Percentiles rank a stretch among this genome's conserved stretches.
Conservation (phyloP, 2,329 filamentous ascomycete species). For the Botrytis aclada region DNA sequence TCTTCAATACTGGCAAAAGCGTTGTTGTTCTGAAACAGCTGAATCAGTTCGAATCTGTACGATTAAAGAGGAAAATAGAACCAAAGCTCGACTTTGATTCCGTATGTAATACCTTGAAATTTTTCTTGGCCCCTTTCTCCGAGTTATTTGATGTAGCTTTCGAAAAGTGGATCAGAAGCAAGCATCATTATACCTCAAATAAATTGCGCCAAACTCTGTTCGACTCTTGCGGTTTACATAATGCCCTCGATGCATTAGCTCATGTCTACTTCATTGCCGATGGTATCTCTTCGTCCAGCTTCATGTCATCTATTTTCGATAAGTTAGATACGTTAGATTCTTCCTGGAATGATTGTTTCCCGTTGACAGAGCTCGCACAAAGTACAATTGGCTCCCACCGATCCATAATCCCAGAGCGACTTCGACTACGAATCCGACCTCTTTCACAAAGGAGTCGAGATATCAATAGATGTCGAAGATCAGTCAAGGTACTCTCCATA, state of each 20-base stretch:
- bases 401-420: slow-evolving; percentile 56
- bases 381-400: slow-evolving; percentile 59
- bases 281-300: slow-evolving; percentile 61
- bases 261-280: slow-evolving; percentile 75
- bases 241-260: slow-evolving; percentile 64
- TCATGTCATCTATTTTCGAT: slow-evolving; percentile 69
- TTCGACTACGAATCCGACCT: slow-evolving; percentile 55
- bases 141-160: slow-evolving; percentile 72
- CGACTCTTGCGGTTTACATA: slow-evolving; percentile 63
- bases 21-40: slow-evolving; percentile 78
- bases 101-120: slow-evolving; percentile 48
- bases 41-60: slow-evolving; percentile 47
- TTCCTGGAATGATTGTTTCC: slow-evolving; percentile 77
- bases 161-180: slow-evolving; percentile 70
- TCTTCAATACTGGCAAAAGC: slow-evolving; percentile 87
- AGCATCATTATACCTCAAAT: slow-evolving; percentile 66
- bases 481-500: slow-evolving; percentile 59
- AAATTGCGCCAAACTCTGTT: slow-evolving; percentile 66
- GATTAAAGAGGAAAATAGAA: slow-evolving; percentile 39
- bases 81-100: slow-evolving; percentile 54
- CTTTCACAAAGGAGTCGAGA: slow-evolving; percentile 42
- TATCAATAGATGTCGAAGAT: slow-evolving; percentile 49
- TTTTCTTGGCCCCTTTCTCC: slow-evolving; percentile 63
- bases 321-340: slow-evolving; percentile 61
- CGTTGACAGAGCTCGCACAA: slow-evolving; percentile 73